Conservation (phyloP, 306 rosid species). For the Bauhinia variegata region DNA sequence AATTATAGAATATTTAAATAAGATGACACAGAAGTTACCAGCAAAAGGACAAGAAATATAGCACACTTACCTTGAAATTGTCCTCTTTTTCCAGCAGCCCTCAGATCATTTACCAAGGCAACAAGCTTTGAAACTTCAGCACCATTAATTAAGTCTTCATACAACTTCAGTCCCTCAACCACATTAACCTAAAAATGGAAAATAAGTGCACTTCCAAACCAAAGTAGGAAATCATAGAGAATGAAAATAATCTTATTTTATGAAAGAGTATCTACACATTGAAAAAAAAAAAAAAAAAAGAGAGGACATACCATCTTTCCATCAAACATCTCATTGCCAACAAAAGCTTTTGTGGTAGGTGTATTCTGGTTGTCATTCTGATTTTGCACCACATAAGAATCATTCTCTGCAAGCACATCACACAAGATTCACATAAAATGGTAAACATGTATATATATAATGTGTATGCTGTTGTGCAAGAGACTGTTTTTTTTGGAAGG, state of each 20-base stretch:
- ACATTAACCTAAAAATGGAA: constrained; percentile 63
- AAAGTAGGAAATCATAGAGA: constrained; percentile 13
- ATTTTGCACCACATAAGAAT: constrained; percentile 44
- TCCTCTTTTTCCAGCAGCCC: constrained; percentile 73
- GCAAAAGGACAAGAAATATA: constrained; percentile 4
- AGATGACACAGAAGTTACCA: constrained; percentile 1
- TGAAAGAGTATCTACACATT: neutral
- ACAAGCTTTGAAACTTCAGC: constrained; percentile 66
- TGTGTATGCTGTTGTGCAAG: neutral
- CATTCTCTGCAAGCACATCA: constrained; percentile 55
- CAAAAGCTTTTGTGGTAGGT: constrained; percentile 58
- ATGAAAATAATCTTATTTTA: neutral
- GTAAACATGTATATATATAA: neutral
- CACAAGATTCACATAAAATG: constrained; percentile 11
- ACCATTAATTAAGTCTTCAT: constrained; percentile 58
- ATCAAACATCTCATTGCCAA: constrained; percentile 60
- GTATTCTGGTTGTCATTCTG: constrained; percentile 53
- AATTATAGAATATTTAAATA: constrained; percentile 8
- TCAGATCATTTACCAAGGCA: constrained; percentile 68
- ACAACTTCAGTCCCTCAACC: constrained; percentile 81
- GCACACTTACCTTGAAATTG: constrained; percentile 70
- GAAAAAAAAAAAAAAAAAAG: constrained; percentile 16
- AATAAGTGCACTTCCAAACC: constrained; percentile 20
- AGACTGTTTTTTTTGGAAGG: too few species aligned
- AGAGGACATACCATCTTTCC: constrained; percentile 70